Conservation (phyloP, 1,139 yeast genomes). For the Yamadazyma buinensis region DNA sequence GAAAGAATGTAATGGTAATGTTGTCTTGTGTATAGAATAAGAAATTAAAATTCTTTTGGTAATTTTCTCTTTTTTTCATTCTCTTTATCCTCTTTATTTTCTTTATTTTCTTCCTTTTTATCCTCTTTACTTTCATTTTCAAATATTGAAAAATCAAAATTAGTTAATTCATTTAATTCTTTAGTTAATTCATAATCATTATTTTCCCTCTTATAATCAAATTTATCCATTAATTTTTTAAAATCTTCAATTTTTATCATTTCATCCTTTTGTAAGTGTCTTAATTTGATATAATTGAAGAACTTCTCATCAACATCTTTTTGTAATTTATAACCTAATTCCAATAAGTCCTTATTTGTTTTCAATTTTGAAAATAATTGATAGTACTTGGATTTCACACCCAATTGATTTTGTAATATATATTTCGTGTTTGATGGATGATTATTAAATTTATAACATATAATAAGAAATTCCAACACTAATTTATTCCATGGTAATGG, state of each 20-base stretch:
- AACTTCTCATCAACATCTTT: constrained; percentile 23
- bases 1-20: constrained; percentile 1
- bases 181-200: not conserved
- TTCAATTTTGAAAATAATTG: constrained; percentile 56
- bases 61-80: constrained; percentile 1
- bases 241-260: constrained; percentile 20
- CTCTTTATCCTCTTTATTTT: not conserved
- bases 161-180: constrained; percentile 4
- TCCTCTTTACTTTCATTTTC: not conserved
- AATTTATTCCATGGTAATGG: constrained; percentile 56
- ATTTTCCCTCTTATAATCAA: not conserved
- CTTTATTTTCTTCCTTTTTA: not conserved
- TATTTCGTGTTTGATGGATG: constrained; percentile 73
- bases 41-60: not conserved
- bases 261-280: constrained; percentile 32
- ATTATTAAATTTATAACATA: constrained; percentile 57
- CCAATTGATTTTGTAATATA: constrained; percentile 71
- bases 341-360: constrained; percentile 47
- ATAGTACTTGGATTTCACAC: constrained; percentile 69
- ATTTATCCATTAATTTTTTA: constrained; percentile 7
- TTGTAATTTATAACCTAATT: constrained; percentile 23
- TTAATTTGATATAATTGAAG: constrained; percentile 23
- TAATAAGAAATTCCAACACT: constrained; percentile 49
- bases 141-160: constrained; percentile 3
- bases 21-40: constrained; percentile 16